Conservation (phyloP, 1,284 basidiomycete genomes). For the Pseudozyma flocculosa region DNA sequence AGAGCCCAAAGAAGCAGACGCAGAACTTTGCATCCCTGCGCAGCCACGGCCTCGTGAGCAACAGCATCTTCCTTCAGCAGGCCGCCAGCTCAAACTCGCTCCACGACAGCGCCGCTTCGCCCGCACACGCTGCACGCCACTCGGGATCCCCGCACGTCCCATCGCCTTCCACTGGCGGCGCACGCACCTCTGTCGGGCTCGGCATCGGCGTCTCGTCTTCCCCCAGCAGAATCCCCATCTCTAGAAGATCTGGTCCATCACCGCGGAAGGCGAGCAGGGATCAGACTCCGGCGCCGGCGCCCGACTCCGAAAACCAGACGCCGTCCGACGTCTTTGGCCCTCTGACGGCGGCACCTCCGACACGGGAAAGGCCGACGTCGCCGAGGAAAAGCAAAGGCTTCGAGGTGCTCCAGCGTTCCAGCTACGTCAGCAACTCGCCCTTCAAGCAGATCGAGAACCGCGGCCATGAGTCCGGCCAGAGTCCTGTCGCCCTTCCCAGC, state of each 20-base stretch:
- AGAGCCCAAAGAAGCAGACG: constrained; percentile 30
- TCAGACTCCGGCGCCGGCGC: no score
- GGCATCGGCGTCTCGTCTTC: constrained; percentile 37
- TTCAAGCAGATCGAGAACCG: constrained; percentile 66
- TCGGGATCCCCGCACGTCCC: constrained; percentile 1
- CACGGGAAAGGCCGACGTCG: constrained; percentile 12
- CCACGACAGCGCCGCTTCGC: constrained; percentile 2
- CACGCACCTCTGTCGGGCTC: constrained; percentile 27
- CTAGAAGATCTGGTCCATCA: constrained; percentile 4
- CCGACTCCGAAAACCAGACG: constrained; percentile 22
- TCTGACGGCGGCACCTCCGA: constrained; percentile 3
- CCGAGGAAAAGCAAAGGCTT: constrained; percentile 40
- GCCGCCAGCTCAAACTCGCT: constrained; percentile 1
- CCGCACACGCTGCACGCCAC: constrained; percentile 8
- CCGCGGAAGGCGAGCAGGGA: constrained; percentile 1
- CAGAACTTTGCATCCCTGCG: constrained; percentile 41
- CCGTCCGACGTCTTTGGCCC: constrained; percentile 20
- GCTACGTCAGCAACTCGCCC: constrained; percentile 49
- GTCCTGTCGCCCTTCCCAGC: no score
- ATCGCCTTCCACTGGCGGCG: neutral
- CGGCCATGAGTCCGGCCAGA: constrained; percentile 41
- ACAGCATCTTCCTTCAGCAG: constrained; percentile 46
- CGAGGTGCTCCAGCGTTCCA: constrained; percentile 29
- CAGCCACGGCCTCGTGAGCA: constrained; percentile 46
- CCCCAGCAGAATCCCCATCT: neutral